Evolutionary conservation across 2,329 filamentous ascomycete genomes (phyloP).

Genomic region (Diaporthe vaccinii): DNA sequence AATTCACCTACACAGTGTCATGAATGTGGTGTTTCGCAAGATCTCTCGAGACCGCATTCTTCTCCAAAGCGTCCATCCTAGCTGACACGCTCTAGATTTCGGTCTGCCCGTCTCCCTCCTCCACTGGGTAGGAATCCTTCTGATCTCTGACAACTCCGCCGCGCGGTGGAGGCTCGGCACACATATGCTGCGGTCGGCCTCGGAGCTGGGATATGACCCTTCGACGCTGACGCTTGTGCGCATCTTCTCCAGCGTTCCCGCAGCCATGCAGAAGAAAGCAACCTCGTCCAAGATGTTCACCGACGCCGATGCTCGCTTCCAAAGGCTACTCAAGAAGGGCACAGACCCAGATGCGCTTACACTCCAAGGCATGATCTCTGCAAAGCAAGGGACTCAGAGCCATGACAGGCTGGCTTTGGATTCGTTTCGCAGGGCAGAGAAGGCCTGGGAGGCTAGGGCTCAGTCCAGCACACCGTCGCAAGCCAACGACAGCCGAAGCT

Average conservation of each 20-base stretch:
- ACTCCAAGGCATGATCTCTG: constrained; percentile 50
- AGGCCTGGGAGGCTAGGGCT: constrained; percentile 29
- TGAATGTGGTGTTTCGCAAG: neutral
- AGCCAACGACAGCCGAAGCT: constrained; percentile 24
- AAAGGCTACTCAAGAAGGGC: constrained; percentile 41
- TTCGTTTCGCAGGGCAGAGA: constrained; percentile 39
- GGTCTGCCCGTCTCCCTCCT: constrained; percentile 48
- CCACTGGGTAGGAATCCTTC: constrained; percentile 50
- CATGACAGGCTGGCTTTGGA: constrained; percentile 47
- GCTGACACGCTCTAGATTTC: constrained; percentile 42
- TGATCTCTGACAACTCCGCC: constrained; percentile 41
- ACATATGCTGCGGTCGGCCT: constrained; percentile 53
- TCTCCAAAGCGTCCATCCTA: neutral
- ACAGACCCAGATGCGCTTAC: constrained; percentile 53
- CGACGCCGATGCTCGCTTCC: constrained; percentile 44
- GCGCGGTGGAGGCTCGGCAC: constrained; percentile 45
- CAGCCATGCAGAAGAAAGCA: constrained; percentile 43
- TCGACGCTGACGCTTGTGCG: constrained; percentile 52
- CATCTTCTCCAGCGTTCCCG: constrained; percentile 39
- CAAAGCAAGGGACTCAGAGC: constrained; percentile 37
- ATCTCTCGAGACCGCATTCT: neutral
- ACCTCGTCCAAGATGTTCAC: constrained; percentile 43
- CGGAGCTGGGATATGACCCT: constrained; percentile 51
- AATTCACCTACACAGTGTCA: accelerated
- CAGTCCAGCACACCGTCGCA: neutral